These are phyloP conservation scores for Sugiyamaella boreocaroliniensis DNA, from an alignment of 805 yeast species.

Conservation along the genomic window DNA sequence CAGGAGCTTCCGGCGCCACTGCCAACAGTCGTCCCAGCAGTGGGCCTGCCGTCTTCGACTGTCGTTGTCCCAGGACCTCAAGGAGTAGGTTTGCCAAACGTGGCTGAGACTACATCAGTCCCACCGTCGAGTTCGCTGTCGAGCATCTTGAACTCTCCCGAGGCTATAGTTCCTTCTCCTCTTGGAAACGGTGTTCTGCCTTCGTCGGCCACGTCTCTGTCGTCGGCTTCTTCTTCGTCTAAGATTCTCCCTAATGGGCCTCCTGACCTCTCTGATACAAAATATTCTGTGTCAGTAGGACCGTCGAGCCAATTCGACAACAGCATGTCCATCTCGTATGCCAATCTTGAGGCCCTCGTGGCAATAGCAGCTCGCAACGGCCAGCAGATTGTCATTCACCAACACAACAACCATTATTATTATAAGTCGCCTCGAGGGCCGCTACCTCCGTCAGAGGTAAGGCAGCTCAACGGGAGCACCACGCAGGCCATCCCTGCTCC, in stretches of 20 bases:
- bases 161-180: background rate
- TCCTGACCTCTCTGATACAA: background rate
- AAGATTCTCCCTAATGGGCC: background rate
- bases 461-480: background rate
- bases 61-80: no score
- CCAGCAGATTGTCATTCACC: slow-evolving; percentile 58
- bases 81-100: no score
- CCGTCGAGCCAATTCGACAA: background rate
- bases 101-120: background rate
- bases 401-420: slow-evolving; percentile 69
- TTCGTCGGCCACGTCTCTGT: background rate
- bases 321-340: slow-evolving; percentile 16
- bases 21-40: no score
- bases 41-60: no score
- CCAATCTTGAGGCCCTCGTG: slow-evolving; percentile 24
- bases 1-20: no score
- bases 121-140: background rate
- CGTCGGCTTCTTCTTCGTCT: background rate
- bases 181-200: background rate
- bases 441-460: background rate
- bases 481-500: no score
- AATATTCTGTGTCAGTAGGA: background rate
- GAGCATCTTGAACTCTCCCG: background rate
- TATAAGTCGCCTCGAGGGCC: slow-evolving; percentile 20
- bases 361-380: slow-evolving; percentile 21